Conservation (phyloP, 1,139 yeast genomes). For the Zhuliangozyma blackwelliae region DNA sequence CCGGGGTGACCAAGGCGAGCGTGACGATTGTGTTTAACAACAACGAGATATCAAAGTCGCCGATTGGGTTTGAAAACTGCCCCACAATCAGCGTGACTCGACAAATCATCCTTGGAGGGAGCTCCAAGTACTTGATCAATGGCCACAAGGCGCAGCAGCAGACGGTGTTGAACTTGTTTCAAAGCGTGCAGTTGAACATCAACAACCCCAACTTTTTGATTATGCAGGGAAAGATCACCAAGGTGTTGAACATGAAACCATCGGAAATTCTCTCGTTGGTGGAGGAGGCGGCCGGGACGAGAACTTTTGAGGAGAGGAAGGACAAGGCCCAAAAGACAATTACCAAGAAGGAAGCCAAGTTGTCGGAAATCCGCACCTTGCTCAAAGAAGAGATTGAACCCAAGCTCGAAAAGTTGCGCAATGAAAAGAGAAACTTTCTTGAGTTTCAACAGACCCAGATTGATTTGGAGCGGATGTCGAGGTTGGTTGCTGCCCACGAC, state of each 20-base stretch:
- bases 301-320: constrained; percentile 90
- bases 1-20: constrained; percentile 95
- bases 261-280: constrained; percentile 82
- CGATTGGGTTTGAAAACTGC: constrained; percentile 81
- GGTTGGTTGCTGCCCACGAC: constrained; percentile 77
- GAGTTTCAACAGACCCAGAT: constrained; percentile 85
- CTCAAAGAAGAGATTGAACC: constrained; percentile 90
- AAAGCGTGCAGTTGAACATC: constrained; percentile 90
- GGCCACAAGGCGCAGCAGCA: constrained; percentile 97
- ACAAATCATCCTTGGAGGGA: constrained; percentile 87
- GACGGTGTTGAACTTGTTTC: constrained; percentile 85
- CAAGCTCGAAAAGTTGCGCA: constrained; percentile 73
- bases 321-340: constrained; percentile 90
- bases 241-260: constrained; percentile 95
- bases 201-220: constrained; percentile 95
- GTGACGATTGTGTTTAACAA: constrained; percentile 95
- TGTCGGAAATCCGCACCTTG: constrained; percentile 69
- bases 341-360: constrained; percentile 83
- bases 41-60: constrained; percentile 67
- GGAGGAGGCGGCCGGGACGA: constrained; percentile 98
- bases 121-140: constrained; percentile 86
- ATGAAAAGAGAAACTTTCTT: constrained; percentile 75
- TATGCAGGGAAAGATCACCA: constrained; percentile 98
- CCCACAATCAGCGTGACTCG: constrained; percentile 87
- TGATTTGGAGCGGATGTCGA: constrained; percentile 70